phyloP scores from a whole-genome alignment of 2,329 filamentous ascomycete species.

The Anthostomella pinea region DNA sequence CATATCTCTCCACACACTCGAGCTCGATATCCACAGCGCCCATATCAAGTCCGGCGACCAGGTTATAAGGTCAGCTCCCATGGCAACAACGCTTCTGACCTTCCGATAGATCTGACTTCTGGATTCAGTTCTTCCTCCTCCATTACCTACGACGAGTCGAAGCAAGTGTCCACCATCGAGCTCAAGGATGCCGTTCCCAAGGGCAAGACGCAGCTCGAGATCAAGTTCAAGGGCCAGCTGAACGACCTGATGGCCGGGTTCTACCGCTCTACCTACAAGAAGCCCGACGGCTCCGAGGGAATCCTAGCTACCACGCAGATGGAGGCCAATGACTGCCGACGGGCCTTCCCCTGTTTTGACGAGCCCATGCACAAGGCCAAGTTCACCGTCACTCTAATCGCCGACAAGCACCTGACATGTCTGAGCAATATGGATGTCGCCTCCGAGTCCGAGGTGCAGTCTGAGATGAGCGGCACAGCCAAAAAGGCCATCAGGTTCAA shows the following conservation, averaged over 20 bases:
- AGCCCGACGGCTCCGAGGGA: slow-evolving; percentile 70
- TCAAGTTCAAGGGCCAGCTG: slow-evolving; percentile 73
- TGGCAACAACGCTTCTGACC: slow-evolving; percentile 1
- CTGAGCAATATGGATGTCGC: slow-evolving; percentile 96
- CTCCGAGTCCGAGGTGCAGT: slow-evolving; percentile 70
- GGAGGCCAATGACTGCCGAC: slow-evolving; percentile 90
- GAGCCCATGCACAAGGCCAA: slow-evolving; percentile 91
- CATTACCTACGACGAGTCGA: slow-evolving; percentile 72
- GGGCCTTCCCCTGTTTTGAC: slow-evolving; percentile 95
- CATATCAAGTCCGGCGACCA: slow-evolving; percentile 62
- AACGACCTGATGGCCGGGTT: slow-evolving; percentile 97
- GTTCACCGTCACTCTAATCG: slow-evolving; percentile 87
- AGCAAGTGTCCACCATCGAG: slow-evolving; percentile 77
- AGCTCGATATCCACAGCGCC: slow-evolving; percentile 77
- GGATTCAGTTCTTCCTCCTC: slow-evolving; percentile 59
- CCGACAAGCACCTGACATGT: slow-evolving; percentile 87
- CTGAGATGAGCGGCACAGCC: slow-evolving; percentile 57
- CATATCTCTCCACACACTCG: slow-evolving; percentile 83
- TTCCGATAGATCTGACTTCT: slow-evolving; percentile 15
- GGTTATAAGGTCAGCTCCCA: slow-evolving; percentile 41
- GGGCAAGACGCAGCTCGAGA: slow-evolving; percentile 74
- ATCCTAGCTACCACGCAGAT: slow-evolving; percentile 92
- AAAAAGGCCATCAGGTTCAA: slow-evolving; percentile 91
- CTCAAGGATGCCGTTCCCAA: slow-evolving; percentile 72
- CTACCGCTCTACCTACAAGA: slow-evolving; percentile 93